phyloP scores from a whole-genome alignment of 2,329 filamentous ascomycete species.

The Phoma sp. region DNA sequence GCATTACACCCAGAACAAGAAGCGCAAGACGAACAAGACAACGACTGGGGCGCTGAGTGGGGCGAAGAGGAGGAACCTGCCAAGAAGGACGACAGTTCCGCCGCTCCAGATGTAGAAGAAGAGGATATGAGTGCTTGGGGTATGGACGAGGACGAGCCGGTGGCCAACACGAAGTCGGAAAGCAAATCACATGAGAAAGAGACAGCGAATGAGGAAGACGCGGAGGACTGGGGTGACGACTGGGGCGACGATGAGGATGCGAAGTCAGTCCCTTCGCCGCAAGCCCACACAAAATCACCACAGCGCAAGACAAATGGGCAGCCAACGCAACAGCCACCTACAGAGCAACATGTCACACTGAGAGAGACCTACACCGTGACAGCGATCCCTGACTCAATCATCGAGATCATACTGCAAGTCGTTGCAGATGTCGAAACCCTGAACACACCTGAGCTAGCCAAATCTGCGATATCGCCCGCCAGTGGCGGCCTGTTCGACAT shows the following conservation, averaged over 20 bases:
- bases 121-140: conserved; percentile 59
- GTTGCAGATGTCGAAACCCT: conserved; percentile 59
- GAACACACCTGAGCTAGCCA: conserved; percentile 54
- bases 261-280: conserved; percentile 19
- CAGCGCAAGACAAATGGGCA: conserved; percentile 43
- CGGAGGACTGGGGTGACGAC: conserved; percentile 73
- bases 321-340: conserved; percentile 26
- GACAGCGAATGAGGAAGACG: conserved; percentile 46
- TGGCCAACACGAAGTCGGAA: conserved; percentile 28
- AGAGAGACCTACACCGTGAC: conserved; percentile 89
- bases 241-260: conserved; percentile 73
- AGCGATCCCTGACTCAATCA: conserved; percentile 79
- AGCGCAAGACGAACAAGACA: conserved; percentile 52
- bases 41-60: conserved; percentile 83
- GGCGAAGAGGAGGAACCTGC: conserved; percentile 61
- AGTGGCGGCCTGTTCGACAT: conserved; percentile 73
- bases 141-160: conserved; percentile 47
- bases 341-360: conserved; percentile 71
- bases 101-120: conserved; percentile 46
- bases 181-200: conserved; percentile 44
- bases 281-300: conserved; percentile 24
- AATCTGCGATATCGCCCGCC: conserved; percentile 67
- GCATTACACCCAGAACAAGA: conserved; percentile 64
- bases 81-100: conserved; percentile 6
- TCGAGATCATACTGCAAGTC: conserved; percentile 66